Evolutionary conservation across 805 yeast species (phyloP), one percentile per base, ranked within the genome.

Genomic region (Citeromyces matritensis): DNA sequence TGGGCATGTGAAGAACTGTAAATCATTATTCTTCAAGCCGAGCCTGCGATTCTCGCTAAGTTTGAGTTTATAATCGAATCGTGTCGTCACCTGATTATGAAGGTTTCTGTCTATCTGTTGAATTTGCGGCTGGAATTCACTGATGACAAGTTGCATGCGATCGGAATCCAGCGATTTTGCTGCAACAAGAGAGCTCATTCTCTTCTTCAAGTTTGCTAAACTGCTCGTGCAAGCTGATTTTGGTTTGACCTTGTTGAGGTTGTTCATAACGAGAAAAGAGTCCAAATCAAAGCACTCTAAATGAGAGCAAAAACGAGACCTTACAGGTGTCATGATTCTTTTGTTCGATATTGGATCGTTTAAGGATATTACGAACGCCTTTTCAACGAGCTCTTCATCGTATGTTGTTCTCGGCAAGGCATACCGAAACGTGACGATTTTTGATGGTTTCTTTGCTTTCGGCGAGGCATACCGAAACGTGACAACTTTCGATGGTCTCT

Each of bases 221-320:
- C 23, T n/a, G n/a, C n/a, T n/a, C n/a, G n/a, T n/a, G n/a, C n/a
- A n/a, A n/a, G n/a, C n/a, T n/a, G n/a, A n/a, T n/a, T n/a, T n/a
- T n/a, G 9, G 12, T 31, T 25, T 24, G 15, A 29, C 15, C 24
- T 23, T 17, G 21, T 12, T 36, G 21, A 54, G 32, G 13, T 41
- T 35, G 35, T 54, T 42, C 40, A 54, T 36, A 14, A 39, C 42
- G 27, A 47, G 30, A 34, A 54, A 54, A 4, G 51, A 42, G 4
- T 38, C 38, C 32, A 53, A 35, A 34, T 54, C 59, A 32, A 54
- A 54, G 33, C 58, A 54, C 31, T 51, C 57, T 9, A 51, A 31
- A 37, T 54, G 59, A 2, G 58, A 47, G 36, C 59, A 54, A 29
- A 34, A 49, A 24, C 44, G 36, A 2, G 52, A 41, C 28, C 53